These are phyloP conservation scores for Purpureocillium lavendulum DNA, from an alignment of 2,329 filamentous ascomycete species.

Conservation along the genomic window DNA sequence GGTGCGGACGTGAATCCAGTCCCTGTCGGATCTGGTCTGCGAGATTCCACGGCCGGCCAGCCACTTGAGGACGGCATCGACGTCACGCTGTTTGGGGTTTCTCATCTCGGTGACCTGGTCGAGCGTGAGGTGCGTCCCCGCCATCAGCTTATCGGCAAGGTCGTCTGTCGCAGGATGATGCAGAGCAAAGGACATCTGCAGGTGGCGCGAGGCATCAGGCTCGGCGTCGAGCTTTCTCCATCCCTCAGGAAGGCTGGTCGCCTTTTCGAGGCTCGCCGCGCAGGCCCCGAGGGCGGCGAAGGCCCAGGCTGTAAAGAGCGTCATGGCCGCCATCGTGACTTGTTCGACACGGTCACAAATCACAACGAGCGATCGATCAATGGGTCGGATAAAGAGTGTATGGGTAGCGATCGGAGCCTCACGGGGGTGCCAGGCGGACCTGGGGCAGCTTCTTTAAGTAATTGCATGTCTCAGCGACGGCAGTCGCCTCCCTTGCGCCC, in stretches of 20 bases:
- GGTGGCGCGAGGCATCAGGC: slow-evolving; percentile 13
- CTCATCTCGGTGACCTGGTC: slow-evolving; percentile 28
- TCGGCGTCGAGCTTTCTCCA: slow-evolving; percentile 17
- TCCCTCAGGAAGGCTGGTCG: slow-evolving; percentile 17
- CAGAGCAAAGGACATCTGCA: slow-evolving; percentile 23
- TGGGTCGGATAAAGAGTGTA: not conserved
- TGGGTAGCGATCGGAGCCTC: too few relatives aligned
- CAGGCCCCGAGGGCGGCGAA: slow-evolving; percentile 15
- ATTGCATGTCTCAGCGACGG: too few relatives aligned
- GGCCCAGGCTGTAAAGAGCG: slow-evolving; percentile 9
- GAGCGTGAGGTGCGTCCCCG: slow-evolving; percentile 21
- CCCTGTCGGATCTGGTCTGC: slow-evolving; percentile 21
- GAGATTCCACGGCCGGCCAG: slow-evolving; percentile 27
- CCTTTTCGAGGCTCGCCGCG: slow-evolving; percentile 18
- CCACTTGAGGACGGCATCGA: slow-evolving; percentile 31
- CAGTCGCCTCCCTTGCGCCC: too few relatives aligned
- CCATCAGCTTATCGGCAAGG: slow-evolving; percentile 15
- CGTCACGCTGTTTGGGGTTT: slow-evolving; percentile 21
- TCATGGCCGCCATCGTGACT: slow-evolving; percentile 7
- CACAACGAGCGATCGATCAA: not conserved
- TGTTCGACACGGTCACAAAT: not conserved
- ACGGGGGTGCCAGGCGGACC: too few relatives aligned
- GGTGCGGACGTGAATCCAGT: slow-evolving; percentile 34
- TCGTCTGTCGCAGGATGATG: slow-evolving; percentile 20
- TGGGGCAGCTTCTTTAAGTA: too few relatives aligned